These are phyloP conservation scores for Carex littledalei DNA, from an alignment of 176 grass and related monocot species.

Conservation along the genomic window DNA sequence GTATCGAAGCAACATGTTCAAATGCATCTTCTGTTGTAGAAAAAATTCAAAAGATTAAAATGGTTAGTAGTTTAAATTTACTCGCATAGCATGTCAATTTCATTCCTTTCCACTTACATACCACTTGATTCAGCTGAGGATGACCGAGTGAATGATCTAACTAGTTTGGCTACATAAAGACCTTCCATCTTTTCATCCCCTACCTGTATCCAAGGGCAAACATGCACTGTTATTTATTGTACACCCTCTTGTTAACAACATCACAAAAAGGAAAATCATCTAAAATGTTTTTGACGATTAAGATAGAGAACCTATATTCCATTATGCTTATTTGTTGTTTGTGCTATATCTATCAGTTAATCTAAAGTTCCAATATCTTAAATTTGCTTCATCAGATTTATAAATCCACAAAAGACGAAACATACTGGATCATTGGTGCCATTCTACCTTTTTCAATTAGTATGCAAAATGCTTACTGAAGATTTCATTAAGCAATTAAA, in stretches of 20 bases:
- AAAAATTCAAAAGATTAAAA: neutral
- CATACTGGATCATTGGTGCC: neutral
- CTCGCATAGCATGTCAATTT: neutral
- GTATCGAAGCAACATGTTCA: conserved; percentile 78
- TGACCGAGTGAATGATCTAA: conserved; percentile 81
- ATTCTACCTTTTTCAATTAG: neutral
- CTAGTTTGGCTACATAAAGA: conserved; percentile 76
- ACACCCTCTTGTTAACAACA: neutral
- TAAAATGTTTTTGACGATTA: neutral
- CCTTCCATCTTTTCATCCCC: conserved; percentile 95
- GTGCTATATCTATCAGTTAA: neutral
- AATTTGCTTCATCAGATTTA: neutral
- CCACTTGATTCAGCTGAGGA: conserved; percentile 23
- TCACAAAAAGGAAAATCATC: neutral
- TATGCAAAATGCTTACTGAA: neutral
- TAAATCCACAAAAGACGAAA: neutral
- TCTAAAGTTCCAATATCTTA: neutral
- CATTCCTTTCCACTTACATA: neutral
- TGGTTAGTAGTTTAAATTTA: neutral
- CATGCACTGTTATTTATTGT: neutral
- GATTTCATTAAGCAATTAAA: neutral
- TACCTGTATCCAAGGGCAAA: conserved; percentile 44
- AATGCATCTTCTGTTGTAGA: conserved; percentile 60
- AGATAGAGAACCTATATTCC: neutral
- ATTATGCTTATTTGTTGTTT: conserved; percentile 2